These are phyloP conservation scores for Tephrocybe rancida DNA, from an alignment of 768 basidiomycete species.

Conservation along the genomic window DNA sequence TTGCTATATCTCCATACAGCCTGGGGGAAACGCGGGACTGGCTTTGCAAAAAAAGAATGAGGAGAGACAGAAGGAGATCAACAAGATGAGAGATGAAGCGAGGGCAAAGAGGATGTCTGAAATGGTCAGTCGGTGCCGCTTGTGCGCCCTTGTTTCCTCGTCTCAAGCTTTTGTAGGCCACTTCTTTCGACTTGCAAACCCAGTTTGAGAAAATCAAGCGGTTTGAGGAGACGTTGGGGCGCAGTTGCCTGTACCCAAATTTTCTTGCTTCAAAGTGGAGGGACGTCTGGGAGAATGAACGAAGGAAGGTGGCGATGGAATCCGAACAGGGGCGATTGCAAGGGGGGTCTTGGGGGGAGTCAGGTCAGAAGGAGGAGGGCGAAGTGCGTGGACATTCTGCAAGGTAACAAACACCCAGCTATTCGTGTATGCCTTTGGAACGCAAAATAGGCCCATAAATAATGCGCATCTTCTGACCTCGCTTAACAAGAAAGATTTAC, in stretches of 20 bases:
- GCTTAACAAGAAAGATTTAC: too few relatives aligned
- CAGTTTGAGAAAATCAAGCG: constrained; percentile 62
- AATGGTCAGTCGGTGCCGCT: constrained; percentile 41
- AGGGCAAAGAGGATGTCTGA: constrained; percentile 57
- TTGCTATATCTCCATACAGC: constrained; percentile 23
- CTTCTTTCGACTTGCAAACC: constrained; percentile 57
- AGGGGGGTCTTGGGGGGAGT: constrained; percentile 7
- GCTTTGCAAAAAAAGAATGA: constrained; percentile 59
- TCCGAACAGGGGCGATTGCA: constrained; percentile 28
- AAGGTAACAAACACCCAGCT: neutral
- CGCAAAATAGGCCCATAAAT: too few relatives aligned
- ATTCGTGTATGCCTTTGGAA: too few relatives aligned
- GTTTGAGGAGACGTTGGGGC: constrained; percentile 60
- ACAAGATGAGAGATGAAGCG: constrained; percentile 72
- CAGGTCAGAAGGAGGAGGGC: constrained; percentile 41
- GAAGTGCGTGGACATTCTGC: constrained; percentile 27
- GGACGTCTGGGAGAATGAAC: constrained; percentile 50
- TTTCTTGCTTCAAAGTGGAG: constrained; percentile 60
- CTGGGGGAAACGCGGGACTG: constrained; percentile 46
- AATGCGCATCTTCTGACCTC: too few relatives aligned
- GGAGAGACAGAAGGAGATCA: constrained; percentile 66
- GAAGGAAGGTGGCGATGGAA: constrained; percentile 31
- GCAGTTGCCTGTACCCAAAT: constrained; percentile 47
- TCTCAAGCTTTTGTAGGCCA: constrained; percentile 33
- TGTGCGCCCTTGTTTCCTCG: neutral